Percentiles rank a stretch among this genome's conserved stretches.
These are phyloP conservation scores for Aureobasidium sp. DNA, from an alignment of 2,329 filamentous ascomycete genomes.

Conservation along the genomic window DNA sequence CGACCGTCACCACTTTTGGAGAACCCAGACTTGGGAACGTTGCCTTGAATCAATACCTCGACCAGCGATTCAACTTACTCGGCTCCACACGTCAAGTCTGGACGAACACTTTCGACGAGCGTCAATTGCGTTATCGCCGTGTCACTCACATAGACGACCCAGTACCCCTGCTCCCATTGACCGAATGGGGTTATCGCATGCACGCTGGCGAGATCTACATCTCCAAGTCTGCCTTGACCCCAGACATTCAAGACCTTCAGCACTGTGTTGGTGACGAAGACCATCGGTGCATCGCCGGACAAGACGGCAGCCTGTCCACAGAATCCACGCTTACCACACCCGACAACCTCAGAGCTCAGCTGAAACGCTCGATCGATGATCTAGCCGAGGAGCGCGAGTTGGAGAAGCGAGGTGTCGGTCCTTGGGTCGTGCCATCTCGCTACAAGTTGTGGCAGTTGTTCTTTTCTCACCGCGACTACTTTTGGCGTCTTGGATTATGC, in stretches of 20 bases:
- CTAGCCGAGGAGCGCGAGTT: neutral
- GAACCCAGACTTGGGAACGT: conserved; percentile 63
- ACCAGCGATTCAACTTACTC: conserved; percentile 41
- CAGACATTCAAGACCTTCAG: conserved; percentile 59
- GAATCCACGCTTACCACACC: neutral
- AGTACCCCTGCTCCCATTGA: conserved; percentile 75
- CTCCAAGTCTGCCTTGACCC: conserved; percentile 61
- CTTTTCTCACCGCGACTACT: conserved; percentile 93
- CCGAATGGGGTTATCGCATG: conserved; percentile 79
- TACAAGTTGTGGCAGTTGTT: conserved; percentile 87
- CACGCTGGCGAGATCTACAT: conserved; percentile 90
- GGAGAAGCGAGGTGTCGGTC: neutral
- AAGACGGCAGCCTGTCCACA: conserved; percentile 32
- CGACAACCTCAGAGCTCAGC: neutral
- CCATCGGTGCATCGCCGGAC: conserved; percentile 60
- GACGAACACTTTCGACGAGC: conserved; percentile 25
- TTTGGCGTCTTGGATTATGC: conserved; percentile 87
- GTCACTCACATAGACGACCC: conserved; percentile 85
- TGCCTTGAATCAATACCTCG: conserved; percentile 47
- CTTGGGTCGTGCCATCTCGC: conserved; percentile 38
- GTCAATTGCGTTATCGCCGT: conserved; percentile 53
- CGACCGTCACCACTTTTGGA: conserved; percentile 83
- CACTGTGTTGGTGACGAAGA: conserved; percentile 69
- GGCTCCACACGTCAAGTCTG: neutral
- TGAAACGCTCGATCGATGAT: neutral